Evolutionary conservation across 2,329 filamentous ascomycete genomes (phyloP).

Genomic region (Fusarium dlaminii): DNA sequence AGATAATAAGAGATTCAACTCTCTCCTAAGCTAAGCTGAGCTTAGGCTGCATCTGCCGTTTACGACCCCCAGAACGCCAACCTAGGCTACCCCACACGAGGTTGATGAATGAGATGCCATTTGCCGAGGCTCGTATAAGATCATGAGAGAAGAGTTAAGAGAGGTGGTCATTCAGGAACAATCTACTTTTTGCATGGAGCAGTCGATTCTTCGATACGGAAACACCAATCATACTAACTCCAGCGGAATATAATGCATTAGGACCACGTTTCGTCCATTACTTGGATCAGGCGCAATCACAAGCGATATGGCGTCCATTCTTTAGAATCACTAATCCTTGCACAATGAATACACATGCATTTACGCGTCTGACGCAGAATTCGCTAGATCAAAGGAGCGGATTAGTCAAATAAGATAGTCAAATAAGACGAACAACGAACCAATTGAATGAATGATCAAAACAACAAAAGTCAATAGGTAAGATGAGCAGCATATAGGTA

Average conservation of each 20-base stretch:
- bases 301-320: background rate
- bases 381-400: background rate
- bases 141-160: background rate
- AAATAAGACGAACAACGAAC: background rate
- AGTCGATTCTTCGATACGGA: background rate
- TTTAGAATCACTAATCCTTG: background rate
- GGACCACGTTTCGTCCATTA: background rate
- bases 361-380: background rate
- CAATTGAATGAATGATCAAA: background rate
- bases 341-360: background rate
- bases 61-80: background rate
- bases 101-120: background rate
- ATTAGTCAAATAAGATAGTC: background rate
- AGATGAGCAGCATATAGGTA: background rate
- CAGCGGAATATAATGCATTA: no score
- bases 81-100: background rate
- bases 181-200: background rate
- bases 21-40: background rate
- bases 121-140: constrained; percentile 21
- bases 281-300: background rate
- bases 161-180: background rate
- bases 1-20: background rate
- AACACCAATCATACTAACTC: background rate
- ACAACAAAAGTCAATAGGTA: background rate
- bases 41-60: background rate